These are phyloP conservation scores for Amaranthus hypochondriacus DNA, from an alignment of 148 eudicot genomes.

Conservation along the genomic window DNA sequence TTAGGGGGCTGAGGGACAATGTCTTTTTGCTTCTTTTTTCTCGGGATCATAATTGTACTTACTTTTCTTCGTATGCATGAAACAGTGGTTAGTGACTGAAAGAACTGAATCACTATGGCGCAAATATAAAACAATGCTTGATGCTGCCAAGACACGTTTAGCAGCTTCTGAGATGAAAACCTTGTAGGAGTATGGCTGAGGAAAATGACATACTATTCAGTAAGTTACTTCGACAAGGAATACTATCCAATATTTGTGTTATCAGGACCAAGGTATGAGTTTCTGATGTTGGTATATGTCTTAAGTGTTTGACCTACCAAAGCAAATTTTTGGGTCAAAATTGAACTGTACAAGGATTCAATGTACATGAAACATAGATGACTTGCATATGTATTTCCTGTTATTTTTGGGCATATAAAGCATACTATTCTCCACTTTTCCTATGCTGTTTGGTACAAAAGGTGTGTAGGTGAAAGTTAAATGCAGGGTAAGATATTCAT, in stretches of 20 bases:
- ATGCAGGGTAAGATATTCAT: not conserved
- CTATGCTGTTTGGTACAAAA: not conserved
- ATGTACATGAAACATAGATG: not conserved
- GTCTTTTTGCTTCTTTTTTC: not conserved
- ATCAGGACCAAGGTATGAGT: not conserved
- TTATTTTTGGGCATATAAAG: not conserved
- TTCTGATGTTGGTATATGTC: not conserved
- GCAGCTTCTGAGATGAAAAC: conserved; percentile 20
- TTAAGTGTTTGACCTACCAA: not conserved
- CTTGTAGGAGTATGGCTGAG: conserved; percentile 22
- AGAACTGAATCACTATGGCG: conserved; percentile 72
- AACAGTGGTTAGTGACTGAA: conserved; percentile 83
- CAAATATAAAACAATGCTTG: conserved; percentile 77
- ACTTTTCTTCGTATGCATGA: conserved; percentile 6
- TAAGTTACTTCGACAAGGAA: conserved; percentile 4
- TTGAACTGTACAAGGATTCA: not conserved
- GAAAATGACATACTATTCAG: conserved; percentile 30
- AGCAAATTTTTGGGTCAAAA: not conserved
- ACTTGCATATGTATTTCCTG: not conserved
- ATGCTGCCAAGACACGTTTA: conserved; percentile 41
- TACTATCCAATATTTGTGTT: not conserved
- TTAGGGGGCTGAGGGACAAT: not conserved
- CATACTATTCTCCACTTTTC: not conserved
- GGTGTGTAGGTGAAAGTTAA: not conserved
- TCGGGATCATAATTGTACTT: conserved; percentile 6